Conservation (phyloP, 441 rosid species). For the Macaranga tanarius region DNA sequence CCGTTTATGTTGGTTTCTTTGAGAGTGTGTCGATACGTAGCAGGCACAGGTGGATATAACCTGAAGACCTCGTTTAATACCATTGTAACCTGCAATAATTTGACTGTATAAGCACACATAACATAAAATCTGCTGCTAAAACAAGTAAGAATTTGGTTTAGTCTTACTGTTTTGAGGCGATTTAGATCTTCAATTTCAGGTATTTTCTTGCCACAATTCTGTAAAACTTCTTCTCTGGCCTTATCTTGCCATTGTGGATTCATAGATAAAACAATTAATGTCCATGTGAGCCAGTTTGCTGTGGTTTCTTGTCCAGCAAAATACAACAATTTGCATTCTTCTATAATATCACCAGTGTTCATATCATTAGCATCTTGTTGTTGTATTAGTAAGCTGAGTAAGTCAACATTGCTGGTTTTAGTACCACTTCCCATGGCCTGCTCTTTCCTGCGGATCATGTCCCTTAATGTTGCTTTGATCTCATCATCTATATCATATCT, state of each 20-base stretch:
- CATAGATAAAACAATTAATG: conserved; percentile 40
- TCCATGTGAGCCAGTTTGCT: conserved; percentile 47
- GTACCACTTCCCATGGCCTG: background rate
- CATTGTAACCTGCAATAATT: conserved; percentile 19
- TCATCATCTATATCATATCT: conserved; percentile 21
- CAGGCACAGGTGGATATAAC: conserved; percentile 23
- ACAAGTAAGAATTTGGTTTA: background rate
- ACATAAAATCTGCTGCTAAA: background rate
- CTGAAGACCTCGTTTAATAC: conserved; percentile 30
- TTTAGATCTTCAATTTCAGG: conserved; percentile 18
- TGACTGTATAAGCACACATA: background rate
- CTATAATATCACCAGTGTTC: conserved; percentile 44
- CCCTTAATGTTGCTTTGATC: conserved; percentile 15
- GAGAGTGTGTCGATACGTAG: background rate
- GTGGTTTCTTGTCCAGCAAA: conserved; percentile 52
- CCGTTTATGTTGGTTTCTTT: conserved; percentile 19
- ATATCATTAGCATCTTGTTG: conserved; percentile 6
- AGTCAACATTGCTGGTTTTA: conserved; percentile 11
- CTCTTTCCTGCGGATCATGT: conserved; percentile 22
- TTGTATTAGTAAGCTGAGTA: conserved; percentile 27
- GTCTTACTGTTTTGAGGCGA: conserved; percentile 27
- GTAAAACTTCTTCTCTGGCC: conserved; percentile 42
- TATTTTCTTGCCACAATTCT: conserved; percentile 28
- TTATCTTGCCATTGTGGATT: conserved; percentile 55
- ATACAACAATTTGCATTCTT: conserved; percentile 56